Conservation (phyloP, 768 basidiomycete genomes). For the Psilocybe subaeruginosa region DNA sequence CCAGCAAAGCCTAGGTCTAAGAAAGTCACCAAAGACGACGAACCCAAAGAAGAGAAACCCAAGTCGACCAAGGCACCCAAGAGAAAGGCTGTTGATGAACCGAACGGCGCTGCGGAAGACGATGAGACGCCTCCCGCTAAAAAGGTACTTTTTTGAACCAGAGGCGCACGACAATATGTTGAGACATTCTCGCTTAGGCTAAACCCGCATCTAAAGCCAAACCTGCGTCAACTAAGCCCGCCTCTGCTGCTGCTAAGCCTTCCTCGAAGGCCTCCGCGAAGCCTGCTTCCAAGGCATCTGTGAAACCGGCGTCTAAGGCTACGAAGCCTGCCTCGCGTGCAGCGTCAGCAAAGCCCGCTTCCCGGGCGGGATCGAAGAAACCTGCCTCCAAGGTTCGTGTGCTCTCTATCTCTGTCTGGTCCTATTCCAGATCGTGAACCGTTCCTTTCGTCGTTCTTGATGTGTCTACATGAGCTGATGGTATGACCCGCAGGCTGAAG, state of each 20-base stretch:
- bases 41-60: slow-evolving; percentile 61
- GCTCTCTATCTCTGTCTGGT: slow-evolving; percentile 1
- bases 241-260: slow-evolving; percentile 42
- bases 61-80: slow-evolving; percentile 45
- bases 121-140: slow-evolving; percentile 58
- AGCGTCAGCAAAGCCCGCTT: slow-evolving; percentile 53
- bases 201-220: slow-evolving; percentile 45
- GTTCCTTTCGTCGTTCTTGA: neutral
- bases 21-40: slow-evolving; percentile 47
- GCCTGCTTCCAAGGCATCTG: slow-evolving; percentile 43
- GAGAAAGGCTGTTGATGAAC: slow-evolving; percentile 46
- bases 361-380: slow-evolving; percentile 63
- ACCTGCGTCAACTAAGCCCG: slow-evolving; percentile 38
- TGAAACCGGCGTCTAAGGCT: slow-evolving; percentile 47
- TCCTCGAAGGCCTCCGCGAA: slow-evolving; percentile 46
- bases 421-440: slow-evolving; percentile 3
- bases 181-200: slow-evolving; percentile 32
- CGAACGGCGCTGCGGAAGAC: slow-evolving; percentile 35
- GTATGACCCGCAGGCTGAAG: slow-evolving; percentile 36
- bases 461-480: slow-evolving; percentile 17
- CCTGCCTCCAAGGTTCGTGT: slow-evolving; percentile 61
- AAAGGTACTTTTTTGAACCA: slow-evolving; percentile 46
- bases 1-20: slow-evolving; percentile 65
- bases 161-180: slow-evolving; percentile 10
- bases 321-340: slow-evolving; percentile 48